Evolutionary conservation across 805 yeast genomes (phyloP), one percentile per base, ranked within the genome.

Genomic region (Teunomyces cretensis): DNA sequence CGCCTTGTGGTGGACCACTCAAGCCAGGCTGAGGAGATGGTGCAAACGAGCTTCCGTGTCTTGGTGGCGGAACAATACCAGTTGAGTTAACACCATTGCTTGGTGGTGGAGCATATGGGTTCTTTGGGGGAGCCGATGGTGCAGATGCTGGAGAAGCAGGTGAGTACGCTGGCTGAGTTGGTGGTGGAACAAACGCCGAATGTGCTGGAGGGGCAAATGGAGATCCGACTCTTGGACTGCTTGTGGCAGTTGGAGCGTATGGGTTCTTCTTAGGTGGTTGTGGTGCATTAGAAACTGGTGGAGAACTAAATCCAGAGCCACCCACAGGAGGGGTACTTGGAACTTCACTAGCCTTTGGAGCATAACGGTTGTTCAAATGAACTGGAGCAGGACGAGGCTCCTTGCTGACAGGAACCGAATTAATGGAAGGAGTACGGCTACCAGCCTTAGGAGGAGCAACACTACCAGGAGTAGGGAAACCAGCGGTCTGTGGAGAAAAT

Each of bases 71-170:
- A 12, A 42, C 24, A 11, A 37, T 24, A 11, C 47, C 41, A 7
- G 33, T 40, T 5, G 42, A 33, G n/a, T 16, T 15, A 6, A 22
- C 35, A 6, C 36, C 41, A 9, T 36, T 17, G 42, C 37, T 22
- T 5, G 47, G 36, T 6, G 39, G 44, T 4, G 75, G 68, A 8
- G 75, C 76, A 48, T 70, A 73, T 36, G 77, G 72, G 51, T 69
- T 68, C 44, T 55, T 42, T 16, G 68, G 62, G 9, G 69, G 64
- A 2, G 60, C 51, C 9, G 35, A 35, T 14, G 52, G 38, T 4
- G 43, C 47, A 12, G 50, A 41, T 9, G 42, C 44, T 16, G 57
- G 51, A n/a, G 49, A 43, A 14, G 49, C 42, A n/a, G 41, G 32
- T 9, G 13, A 16, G 33, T 9, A 44, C 13, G 4, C 37, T 39